A percentile compares a stretch with the other conserved stretches of the same genome.
Conservation (phyloP, 179 eudicot species). For the Vitellaria paradoxa region DNA sequence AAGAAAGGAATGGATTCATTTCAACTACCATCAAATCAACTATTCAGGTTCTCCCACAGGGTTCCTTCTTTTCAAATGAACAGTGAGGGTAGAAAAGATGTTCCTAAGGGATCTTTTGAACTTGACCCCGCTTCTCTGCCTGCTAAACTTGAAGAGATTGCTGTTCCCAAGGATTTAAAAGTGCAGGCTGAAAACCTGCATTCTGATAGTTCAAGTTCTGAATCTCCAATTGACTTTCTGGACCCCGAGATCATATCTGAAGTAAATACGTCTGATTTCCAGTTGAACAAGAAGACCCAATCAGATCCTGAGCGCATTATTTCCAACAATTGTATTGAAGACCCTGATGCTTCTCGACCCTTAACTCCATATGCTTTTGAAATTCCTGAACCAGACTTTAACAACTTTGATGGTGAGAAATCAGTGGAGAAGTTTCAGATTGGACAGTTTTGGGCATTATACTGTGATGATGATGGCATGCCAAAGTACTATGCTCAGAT, state of each 20-base stretch:
- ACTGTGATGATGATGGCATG: conserved; percentile 35
- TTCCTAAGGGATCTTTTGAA: conserved; percentile 58
- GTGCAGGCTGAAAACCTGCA: conserved; percentile 8
- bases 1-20: conserved; percentile 25
- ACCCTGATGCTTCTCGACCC: not conserved
- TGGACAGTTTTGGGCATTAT: conserved; percentile 37
- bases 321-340: not conserved
- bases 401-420: conserved; percentile 25
- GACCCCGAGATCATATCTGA: not conserved
- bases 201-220: conserved; percentile 20
- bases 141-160: conserved; percentile 34
- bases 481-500: conserved; percentile 33
- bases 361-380: conserved; percentile 6
- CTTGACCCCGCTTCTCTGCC: conserved; percentile 81
- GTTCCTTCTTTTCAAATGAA: conserved; percentile 56
- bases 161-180: conserved; percentile 22
- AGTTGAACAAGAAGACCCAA: conserved; percentile 9
- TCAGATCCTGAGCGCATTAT: conserved; percentile 11
- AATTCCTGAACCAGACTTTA: conserved; percentile 26
- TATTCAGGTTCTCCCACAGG: conserved; percentile 63
- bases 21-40: conserved; percentile 37
- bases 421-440: conserved; percentile 24
- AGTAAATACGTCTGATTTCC: conserved; percentile 10
- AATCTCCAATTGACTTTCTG: conserved; percentile 1
- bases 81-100: conserved; percentile 46